Base-by-base conservation (phyloP, 2,329 filamentous ascomycete genomes). In the Pseudocercospora fijiensis region DNA sequence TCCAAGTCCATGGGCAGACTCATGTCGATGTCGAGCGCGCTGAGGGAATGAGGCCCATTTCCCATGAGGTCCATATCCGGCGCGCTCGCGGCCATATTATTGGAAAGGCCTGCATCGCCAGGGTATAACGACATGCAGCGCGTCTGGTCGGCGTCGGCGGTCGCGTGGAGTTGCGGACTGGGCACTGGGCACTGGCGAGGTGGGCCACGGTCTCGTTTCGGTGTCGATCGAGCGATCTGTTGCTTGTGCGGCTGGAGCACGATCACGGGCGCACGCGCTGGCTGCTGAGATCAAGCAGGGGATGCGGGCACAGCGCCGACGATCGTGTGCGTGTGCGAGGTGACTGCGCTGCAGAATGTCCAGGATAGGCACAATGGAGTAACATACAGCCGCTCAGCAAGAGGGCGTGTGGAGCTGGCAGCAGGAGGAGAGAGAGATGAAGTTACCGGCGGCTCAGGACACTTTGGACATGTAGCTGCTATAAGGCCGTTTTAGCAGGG, bases 1-100 rank as follows among this genome's bases (percentile, higher is more conserved):
- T 82, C 79, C 65, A 84, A 74, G 69, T 81, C 80, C 77, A 81
- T 79, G 61, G 77, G 74, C 70, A 82, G 73, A 69, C 79, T 76
- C 71, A 79, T 77, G 67, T 80, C 77, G 64, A 81, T 75, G 70
- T 82, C 78, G 59, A 81, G 71, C 60, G 75, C 76, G 63, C 76
- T 76, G 72, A 79, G 74, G 64, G 81, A 69, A 65, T 73, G 71
- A 56, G 73, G 67, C 63, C 75, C 66, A 45, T 43, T 49, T 27
- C 53, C 60, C 57, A 65, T 60, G 57, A 65, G 62, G 33, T 58
- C 67, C 67, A 69, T 66, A 58, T 67, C 61, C 27, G 64, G 63
- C 57, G 65, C 65, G 53, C 43, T 58, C 49, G 58, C 62, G 55
- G 66, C 66, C 63, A 68, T 64, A 43, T 53, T 60, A 45, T 45